phyloP scores from a whole-genome alignment of 257 asterid species.

The Linderniella brevidens region DNA sequence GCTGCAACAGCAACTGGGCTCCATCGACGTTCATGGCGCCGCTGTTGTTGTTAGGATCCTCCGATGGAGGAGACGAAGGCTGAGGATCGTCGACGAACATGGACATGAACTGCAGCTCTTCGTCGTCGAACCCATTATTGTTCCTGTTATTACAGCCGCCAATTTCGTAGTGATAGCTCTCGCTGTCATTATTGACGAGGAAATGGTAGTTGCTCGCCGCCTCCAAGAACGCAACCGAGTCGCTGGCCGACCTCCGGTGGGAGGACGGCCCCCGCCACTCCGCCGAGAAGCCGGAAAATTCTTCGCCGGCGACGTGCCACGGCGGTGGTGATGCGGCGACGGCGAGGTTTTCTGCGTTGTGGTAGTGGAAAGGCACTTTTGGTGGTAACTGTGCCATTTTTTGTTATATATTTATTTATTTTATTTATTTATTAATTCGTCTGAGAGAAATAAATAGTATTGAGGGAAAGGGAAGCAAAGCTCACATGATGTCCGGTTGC shows the following conservation, averaged over 20 bases:
- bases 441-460: no score
- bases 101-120: slow-evolving; percentile 30
- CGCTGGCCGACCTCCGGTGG: slow-evolving; percentile 73
- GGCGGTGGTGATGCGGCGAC: slow-evolving; percentile 36
- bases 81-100: slow-evolving; percentile 57
- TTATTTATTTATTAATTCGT: no score
- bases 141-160: slow-evolving; percentile 17
- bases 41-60: no score
- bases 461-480: no score
- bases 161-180: slow-evolving; percentile 16
- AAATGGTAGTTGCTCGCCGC: slow-evolving; percentile 16
- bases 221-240: slow-evolving; percentile 63
- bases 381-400: no score
- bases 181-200: no score
- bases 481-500: no score
- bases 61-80: no score
- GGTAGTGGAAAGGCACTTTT: no score
- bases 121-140: slow-evolving; percentile 54
- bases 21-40: no score
- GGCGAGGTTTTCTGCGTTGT: slow-evolving; percentile 2
- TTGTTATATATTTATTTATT: no score
- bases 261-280: slow-evolving; percentile 3
- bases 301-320: slow-evolving; percentile 21
- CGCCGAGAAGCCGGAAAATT: slow-evolving; percentile 79
- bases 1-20: slow-evolving; percentile 11